phyloP scores from a whole-genome alignment of 371 early-diverging fungal species.

The Umbelopsis sp. region DNA sequence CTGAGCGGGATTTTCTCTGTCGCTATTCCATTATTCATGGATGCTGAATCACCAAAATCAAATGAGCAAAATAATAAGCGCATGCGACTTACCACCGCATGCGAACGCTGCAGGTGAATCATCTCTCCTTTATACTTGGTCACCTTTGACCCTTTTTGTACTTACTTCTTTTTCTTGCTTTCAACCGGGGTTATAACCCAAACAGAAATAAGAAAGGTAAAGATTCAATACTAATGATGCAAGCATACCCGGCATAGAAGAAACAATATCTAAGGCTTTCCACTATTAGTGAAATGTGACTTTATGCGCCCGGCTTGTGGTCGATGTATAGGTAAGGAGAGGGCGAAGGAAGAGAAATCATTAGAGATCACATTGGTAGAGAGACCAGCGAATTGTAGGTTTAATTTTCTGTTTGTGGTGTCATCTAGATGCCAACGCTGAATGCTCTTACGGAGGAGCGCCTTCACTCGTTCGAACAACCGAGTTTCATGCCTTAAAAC shows the following conservation, averaged over 20 bases:
- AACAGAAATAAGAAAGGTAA: constrained; percentile 7
- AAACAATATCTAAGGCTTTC: background rate
- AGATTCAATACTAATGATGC: background rate
- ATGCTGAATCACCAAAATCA: constrained; percentile 12
- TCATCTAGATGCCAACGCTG: background rate
- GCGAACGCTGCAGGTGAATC: constrained; percentile 23
- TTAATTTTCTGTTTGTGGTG: background rate
- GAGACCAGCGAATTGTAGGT: background rate
- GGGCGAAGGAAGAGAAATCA: background rate
- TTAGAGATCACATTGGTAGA: too few species aligned
- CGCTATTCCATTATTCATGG: background rate
- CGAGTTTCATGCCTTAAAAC: constrained; percentile 12
- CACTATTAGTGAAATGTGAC: background rate
- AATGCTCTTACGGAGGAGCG: background rate
- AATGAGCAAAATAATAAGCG: constrained; percentile 13
- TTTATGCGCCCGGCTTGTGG: constrained; percentile 14
- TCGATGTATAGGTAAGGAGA: constrained; percentile 3
- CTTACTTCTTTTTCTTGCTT: background rate
- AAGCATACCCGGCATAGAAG: background rate
- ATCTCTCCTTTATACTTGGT: background rate
- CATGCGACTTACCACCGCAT: constrained; percentile 24
- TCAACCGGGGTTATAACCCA: background rate
- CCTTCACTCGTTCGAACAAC: constrained; percentile 6
- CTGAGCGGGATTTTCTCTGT: background rate
- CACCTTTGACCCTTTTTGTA: background rate